Conservation (phyloP, 2,329 filamentous ascomycete genomes). For the Penicillium sp. region DNA sequence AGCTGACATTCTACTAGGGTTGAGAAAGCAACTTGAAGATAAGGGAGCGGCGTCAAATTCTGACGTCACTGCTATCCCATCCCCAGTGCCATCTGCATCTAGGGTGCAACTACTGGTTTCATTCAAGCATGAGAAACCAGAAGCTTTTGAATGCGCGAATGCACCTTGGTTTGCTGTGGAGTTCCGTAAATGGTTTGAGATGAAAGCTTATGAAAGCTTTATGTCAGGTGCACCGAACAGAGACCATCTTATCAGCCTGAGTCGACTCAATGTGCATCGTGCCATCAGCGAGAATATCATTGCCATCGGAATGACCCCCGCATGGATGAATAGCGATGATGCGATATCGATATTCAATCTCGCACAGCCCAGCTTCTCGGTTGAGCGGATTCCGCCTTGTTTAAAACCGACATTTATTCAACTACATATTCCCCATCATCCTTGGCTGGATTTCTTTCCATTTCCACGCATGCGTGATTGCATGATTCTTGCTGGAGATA, state of each 20-base stretch:
- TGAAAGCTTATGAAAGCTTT: conserved; percentile 8
- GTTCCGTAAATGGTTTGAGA: conserved; percentile 10
- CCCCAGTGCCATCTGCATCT: too few relatives aligned
- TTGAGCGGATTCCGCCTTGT: conserved; percentile 22
- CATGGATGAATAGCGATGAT: conserved; percentile 20
- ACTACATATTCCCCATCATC: conserved; percentile 37
- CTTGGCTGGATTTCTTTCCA: conserved; percentile 41
- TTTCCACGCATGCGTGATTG: conserved; percentile 47
- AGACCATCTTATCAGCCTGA: conserved; percentile 33
- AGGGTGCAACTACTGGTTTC: too few relatives aligned
- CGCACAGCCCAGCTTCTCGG: conserved; percentile 3
- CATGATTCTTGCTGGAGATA: conserved; percentile 37
- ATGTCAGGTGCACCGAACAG: conserved; percentile 13
- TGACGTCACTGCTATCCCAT: too few relatives aligned
- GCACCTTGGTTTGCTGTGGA: neutral
- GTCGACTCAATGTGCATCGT: conserved; percentile 32
- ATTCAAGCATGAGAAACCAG: too few relatives aligned
- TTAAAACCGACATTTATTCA: conserved; percentile 43
- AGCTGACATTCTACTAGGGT: neutral
- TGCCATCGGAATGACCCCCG: conserved; percentile 24
- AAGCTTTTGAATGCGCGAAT: conserved; percentile 1
- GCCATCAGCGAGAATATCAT: conserved; percentile 30
- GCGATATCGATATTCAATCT: conserved; percentile 25
- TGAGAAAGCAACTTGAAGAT: neutral
- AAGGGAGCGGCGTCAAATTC: too few relatives aligned